These are phyloP conservation scores for Clarireedia sp. DNA, from an alignment of 2,329 filamentous ascomycete species.

Conservation along the genomic window DNA sequence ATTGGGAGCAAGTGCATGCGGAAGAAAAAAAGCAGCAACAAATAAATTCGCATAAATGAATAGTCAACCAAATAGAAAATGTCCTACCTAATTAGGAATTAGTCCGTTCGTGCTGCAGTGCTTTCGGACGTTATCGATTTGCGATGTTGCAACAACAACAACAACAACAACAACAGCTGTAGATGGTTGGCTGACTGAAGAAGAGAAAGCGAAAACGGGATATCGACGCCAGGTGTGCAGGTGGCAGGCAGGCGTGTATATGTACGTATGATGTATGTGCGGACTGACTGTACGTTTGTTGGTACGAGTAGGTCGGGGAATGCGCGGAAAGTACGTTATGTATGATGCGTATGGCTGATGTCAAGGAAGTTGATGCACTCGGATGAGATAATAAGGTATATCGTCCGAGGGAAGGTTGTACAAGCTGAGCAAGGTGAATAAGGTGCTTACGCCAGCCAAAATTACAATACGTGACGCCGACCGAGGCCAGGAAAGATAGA, in stretches of 20 bases:
- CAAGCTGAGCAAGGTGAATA: too few species aligned
- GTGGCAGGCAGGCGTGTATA: not conserved
- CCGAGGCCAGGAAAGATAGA: not conserved
- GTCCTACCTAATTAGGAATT: too few species aligned
- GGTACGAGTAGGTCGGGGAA: not conserved
- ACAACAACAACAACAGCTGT: too few species aligned
- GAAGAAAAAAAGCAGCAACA: too few species aligned
- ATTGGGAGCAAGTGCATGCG: too few species aligned
- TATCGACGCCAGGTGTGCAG: not conserved
- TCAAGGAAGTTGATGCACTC: not conserved
- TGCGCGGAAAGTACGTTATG: not conserved
- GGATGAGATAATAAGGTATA: not conserved
- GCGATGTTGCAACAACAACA: too few species aligned
- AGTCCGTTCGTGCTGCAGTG: not conserved
- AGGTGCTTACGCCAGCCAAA: too few species aligned
- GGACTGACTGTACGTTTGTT: not conserved
- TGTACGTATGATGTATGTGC: not conserved
- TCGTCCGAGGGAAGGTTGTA: not conserved
- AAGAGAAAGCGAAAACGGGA: not conserved
- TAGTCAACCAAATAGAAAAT: too few species aligned
- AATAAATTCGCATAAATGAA: too few species aligned
- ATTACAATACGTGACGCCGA: too few species aligned
- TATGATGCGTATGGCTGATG: not conserved
- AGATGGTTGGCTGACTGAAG: too few species aligned
- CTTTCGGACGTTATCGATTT: too few species aligned